Evolutionary conservation across 2,329 filamentous ascomycete species (phyloP), one percentile per base, ranked within the genome.

Genomic region (Pestalotiopsis sp.): DNA sequence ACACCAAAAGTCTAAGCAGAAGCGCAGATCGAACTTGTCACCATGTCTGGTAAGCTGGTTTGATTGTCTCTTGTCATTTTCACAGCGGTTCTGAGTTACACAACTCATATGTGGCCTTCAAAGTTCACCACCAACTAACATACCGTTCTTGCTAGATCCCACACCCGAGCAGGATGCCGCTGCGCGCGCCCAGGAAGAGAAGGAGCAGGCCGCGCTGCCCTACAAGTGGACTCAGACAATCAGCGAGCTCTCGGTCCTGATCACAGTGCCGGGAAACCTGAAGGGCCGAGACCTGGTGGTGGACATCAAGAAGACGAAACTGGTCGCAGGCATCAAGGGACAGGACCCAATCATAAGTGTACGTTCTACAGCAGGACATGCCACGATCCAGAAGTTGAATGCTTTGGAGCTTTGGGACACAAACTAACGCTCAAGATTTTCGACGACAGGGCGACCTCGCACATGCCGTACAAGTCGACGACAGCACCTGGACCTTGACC

Each of bases 181-280:
- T 23, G 85, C 87, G 69, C 85, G 84, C 72, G 91, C 90, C 71
- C 91, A 91, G 79, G 94, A 99, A 84, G 86, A 88, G 68, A 92
- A 91, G 75, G 96, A 99, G 84, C 96, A 99, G 85, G 92, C 91
- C 57, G 89, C 91, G 27, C 90, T 99, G 57, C 96, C 96, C 0
- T 99, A 99, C 90, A 96, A 97, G 84, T 99, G 96, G 96, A 92
- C 89, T 12, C 96, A 99, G 84, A 95, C 92, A 27, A 97, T 99
- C 79, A 87, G 87, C 74, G 96, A 98, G 78, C 84, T 98, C 70
- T 94, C 97, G 78, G 83, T 98, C 76, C 91, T 87, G 65, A 87
- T 97, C 69, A 84, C 88, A 36, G 90, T 99, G 0, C 92, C 95
- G 0, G 92, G 87, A 27, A 97, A 95, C 80, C 84, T 95, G 74